Base-by-base conservation (phyloP, 495 filamentous ascomycete species). In the Lophiotrema nucula region DNA sequence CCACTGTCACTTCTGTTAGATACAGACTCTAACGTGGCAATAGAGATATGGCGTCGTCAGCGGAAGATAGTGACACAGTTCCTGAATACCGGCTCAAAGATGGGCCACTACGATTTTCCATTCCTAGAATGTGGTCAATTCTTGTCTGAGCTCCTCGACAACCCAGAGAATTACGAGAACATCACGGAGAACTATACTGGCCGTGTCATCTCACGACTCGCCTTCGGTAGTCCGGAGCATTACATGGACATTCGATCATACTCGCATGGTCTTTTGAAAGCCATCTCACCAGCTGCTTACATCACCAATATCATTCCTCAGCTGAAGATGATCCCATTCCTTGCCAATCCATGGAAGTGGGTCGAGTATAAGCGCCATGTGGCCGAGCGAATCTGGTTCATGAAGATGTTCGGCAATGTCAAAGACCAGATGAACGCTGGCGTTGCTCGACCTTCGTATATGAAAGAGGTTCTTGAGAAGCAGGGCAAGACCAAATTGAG, bases 41-140 rank as follows among this genome's bases (percentile, higher is more conserved):
- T 48, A 48, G 53, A 53, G 6, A 46, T 16, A 5, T 53, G 54
- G 54, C 4, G 22, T 13, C 25, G 54, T n/a, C 54, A 58, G 23
- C 46, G 47, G 6, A 58, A 42, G 26, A 5, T 58, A 18, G 31
- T 51, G 16, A 23, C 26, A 4, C 48, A 38, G 21, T 4, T 44
- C 15, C 6, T 54, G 22, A 44, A 5, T 27, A 16, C 26, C 56
- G n/a, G 13, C 15, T 44, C 31, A 15, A 18, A 23, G 19, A 22
- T 15, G 4, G 22, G 46, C 15, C 33, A 39, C 19, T 27, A 2
- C 5, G 21, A 41, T 22, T 4, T 39, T 23, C 28, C 48, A 4
- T 5, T 4, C 3, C 48, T 52, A 3, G 48, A 52, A 41, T 24
- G 4, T 4, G 5, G 31, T 4, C 6, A 41, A 26, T 8, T 52